These are phyloP conservation scores for Jatropha podagrica DNA, from an alignment of 441 rosid genomes.

Conservation along the genomic window DNA sequence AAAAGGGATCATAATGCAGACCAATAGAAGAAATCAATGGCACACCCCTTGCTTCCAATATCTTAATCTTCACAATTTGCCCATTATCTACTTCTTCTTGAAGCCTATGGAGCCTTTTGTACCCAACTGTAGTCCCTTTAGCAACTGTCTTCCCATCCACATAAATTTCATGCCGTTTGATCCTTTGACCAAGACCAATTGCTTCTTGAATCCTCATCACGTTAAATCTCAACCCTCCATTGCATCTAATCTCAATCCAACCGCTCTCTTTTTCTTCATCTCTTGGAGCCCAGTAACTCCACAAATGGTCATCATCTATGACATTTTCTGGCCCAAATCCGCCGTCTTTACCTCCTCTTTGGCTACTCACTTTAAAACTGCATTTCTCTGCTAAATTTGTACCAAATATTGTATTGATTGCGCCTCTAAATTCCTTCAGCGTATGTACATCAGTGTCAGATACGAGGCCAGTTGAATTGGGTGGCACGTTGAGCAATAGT, in stretches of 20 bases:
- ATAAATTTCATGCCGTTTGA: conserved; percentile 45
- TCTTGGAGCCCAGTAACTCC: conserved; percentile 70
- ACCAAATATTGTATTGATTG: conserved; percentile 49
- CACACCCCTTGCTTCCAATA: conserved; percentile 44
- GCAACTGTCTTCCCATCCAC: conserved; percentile 51
- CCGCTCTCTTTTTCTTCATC: conserved; percentile 24
- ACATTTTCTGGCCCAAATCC: conserved; percentile 62
- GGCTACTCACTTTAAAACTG: conserved; percentile 51
- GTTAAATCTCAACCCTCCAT: conserved; percentile 45
- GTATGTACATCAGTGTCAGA: conserved; percentile 44
- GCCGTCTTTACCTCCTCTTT: conserved; percentile 47
- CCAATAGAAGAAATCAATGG: conserved; percentile 72
- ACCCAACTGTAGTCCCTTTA: conserved; percentile 59
- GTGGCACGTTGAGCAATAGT: conserved; percentile 63
- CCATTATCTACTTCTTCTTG: conserved; percentile 32
- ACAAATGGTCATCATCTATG: conserved; percentile 52
- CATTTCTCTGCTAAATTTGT: conserved; percentile 48
- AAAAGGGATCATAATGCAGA: conserved; percentile 57
- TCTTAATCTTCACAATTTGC: conserved; percentile 38
- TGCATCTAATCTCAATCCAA: conserved; percentile 50
- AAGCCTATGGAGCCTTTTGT: conserved; percentile 62
- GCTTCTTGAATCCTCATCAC: conserved; percentile 73
- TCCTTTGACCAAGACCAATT: conserved; percentile 73
- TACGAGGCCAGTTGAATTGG: conserved; percentile 63
- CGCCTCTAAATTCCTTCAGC: conserved; percentile 41